phyloP scores from a whole-genome alignment of 2,329 filamentous ascomycete species.

The Colletotrichum sp. region DNA sequence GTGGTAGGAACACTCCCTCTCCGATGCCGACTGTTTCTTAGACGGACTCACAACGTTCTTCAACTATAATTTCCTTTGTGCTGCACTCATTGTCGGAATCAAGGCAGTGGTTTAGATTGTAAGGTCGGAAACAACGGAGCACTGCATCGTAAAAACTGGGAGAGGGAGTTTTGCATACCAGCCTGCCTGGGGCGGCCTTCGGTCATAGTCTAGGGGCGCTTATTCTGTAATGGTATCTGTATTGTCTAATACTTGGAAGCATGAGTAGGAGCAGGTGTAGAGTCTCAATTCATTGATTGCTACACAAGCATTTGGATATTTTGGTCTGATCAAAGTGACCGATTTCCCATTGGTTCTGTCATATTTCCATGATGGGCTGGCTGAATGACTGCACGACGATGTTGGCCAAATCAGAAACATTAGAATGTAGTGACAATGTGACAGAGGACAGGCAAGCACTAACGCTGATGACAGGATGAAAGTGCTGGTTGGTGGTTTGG shows the following conservation, averaged over 20 bases:
- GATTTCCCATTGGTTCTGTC: neutral
- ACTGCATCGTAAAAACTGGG: neutral
- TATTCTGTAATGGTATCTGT: neutral
- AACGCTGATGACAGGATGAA: neutral
- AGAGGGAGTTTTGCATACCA: slow-evolving; percentile 9
- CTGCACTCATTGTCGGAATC: neutral
- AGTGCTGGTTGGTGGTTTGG: neutral
- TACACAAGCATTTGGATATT: neutral
- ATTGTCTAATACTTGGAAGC: neutral
- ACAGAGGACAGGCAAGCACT: neutral
- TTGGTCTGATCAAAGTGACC: neutral
- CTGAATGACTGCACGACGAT: neutral
- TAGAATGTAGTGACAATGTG: neutral
- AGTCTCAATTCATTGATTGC: neutral
- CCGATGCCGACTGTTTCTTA: neutral
- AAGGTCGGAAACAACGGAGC: neutral
- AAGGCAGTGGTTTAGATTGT: slow-evolving; percentile 8
- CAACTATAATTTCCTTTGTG: slow-evolving; percentile 6
- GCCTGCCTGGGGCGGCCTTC: neutral
- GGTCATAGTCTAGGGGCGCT: neutral
- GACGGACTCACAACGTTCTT: neutral
- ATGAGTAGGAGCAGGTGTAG: neutral
- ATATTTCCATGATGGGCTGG: neutral
- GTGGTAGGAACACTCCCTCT: neutral
- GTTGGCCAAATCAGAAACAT: neutral